phyloP scores from a whole-genome alignment of 345 rosid species.

The Salix brachista region DNA sequence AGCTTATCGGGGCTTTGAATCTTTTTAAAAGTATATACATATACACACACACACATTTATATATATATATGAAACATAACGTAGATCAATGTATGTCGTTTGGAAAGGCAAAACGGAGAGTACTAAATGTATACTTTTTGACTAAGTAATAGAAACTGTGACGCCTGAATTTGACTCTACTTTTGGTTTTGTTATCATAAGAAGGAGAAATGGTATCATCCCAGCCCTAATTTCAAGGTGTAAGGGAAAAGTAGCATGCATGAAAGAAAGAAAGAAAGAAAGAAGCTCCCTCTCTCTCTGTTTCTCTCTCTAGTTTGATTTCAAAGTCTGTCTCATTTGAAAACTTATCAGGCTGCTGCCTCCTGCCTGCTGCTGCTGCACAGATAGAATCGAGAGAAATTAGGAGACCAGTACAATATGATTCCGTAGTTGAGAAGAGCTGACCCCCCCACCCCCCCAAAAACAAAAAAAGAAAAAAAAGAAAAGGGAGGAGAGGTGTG shows the following conservation, averaged over 20 bases:
- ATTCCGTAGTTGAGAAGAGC: not conserved
- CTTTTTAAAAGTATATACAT: no score
- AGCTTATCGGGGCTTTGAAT: no score
- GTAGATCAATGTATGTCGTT: not conserved
- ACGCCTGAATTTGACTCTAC: conserved; percentile 16
- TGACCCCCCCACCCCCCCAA: not conserved
- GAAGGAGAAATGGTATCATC: not conserved
- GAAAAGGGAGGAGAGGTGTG: not conserved
- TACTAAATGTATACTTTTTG: conserved; percentile 4
- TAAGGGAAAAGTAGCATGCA: conserved; percentile 17
- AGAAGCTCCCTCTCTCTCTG: not conserved
- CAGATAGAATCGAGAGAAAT: not conserved
- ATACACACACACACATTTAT: no score
- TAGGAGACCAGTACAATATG: not conserved
- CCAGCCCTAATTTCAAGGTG: conserved; percentile 17
- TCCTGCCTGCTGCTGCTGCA: not conserved
- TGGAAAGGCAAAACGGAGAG: not conserved
- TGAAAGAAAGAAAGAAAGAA: conserved; percentile 12
- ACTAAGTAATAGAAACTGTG: conserved; percentile 5
- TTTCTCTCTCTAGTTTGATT: not conserved
- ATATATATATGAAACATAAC: no score
- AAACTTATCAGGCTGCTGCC: not conserved
- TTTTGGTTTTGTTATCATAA: not conserved
- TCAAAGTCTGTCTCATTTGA: not conserved
- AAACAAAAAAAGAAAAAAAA: not conserved